Conservation (phyloP, 768 basidiomycete species). For the Boletus patriciae region DNA sequence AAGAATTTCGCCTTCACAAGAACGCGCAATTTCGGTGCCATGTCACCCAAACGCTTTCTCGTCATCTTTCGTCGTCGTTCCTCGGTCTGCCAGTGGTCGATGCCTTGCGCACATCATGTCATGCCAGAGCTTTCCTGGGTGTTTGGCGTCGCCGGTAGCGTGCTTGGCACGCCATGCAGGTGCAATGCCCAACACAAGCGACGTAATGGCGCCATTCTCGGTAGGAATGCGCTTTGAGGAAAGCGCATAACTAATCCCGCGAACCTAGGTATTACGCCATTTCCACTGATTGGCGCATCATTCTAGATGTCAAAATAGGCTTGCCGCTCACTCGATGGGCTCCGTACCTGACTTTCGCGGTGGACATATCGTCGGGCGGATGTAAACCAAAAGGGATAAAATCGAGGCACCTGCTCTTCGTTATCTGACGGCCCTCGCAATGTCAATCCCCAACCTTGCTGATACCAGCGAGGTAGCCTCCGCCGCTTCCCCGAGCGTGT, state of each 20-base stretch:
- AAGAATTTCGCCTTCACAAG: neutral
- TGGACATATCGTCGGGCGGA: neutral
- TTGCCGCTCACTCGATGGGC: neutral
- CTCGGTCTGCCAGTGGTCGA: neutral
- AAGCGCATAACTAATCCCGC: neutral
- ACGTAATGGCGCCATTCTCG: neutral
- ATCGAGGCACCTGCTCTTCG: neutral
- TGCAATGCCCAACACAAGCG: neutral
- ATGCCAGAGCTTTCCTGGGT: neutral
- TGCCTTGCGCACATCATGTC: neutral
- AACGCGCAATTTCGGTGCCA: conserved; percentile 3
- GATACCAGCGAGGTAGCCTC: neutral
- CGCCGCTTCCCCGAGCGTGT: neutral
- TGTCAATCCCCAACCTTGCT: neutral
- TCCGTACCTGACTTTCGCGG: neutral
- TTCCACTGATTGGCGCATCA: neutral
- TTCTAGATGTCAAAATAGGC: neutral
- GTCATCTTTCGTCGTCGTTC: neutral
- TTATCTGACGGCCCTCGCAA: neutral
- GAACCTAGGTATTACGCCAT: neutral
- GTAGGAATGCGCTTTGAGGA: neutral
- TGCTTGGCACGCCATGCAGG: neutral
- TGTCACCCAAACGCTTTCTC: neutral
- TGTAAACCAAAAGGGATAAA: neutral
- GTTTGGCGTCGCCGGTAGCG: too few species aligned